These are phyloP conservation scores for Candida qinlingensis DNA, from an alignment of 805 yeast species.

Conservation along the genomic window DNA sequence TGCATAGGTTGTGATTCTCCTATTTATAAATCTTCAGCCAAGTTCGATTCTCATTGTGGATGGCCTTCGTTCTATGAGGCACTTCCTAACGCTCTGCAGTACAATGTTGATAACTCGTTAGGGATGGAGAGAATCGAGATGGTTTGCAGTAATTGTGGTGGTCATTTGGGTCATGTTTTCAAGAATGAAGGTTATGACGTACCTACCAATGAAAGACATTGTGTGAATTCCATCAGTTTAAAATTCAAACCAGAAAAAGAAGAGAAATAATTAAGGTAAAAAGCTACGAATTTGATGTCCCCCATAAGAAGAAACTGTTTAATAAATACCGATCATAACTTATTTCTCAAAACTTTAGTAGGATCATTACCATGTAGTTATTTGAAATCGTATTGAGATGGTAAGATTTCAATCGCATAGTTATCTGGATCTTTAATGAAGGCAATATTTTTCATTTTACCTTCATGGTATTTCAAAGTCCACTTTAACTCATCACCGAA, in stretches of 20 bases:
- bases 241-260: conserved; percentile 39
- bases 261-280: neutral
- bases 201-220: conserved; percentile 90
- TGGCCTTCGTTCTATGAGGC: conserved; percentile 98
- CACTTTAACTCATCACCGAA: conserved; percentile 52
- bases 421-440: conserved; percentile 88
- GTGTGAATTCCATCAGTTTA: conserved; percentile 83
- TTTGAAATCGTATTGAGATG: conserved; percentile 24
- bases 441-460: conserved; percentile 56
- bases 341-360: too few species aligned
- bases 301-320: too few species aligned
- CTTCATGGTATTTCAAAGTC: conserved; percentile 52
- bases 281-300: neutral
- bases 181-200: conserved; percentile 82
- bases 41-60: conserved; percentile 90
- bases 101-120: conserved; percentile 50
- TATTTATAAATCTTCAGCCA: conserved; percentile 70
- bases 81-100: conserved; percentile 67
- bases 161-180: conserved; percentile 94
- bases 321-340: too few species aligned
- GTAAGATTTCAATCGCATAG: conserved; percentile 73
- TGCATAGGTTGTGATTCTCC: conserved; percentile 89
- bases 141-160: conserved; percentile 83
- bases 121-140: conserved; percentile 91
- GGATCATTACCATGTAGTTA: neutral